These are phyloP conservation scores for Melocanna baccifera DNA, from an alignment of 176 grass and related monocot genomes.

Conservation along the genomic window DNA sequence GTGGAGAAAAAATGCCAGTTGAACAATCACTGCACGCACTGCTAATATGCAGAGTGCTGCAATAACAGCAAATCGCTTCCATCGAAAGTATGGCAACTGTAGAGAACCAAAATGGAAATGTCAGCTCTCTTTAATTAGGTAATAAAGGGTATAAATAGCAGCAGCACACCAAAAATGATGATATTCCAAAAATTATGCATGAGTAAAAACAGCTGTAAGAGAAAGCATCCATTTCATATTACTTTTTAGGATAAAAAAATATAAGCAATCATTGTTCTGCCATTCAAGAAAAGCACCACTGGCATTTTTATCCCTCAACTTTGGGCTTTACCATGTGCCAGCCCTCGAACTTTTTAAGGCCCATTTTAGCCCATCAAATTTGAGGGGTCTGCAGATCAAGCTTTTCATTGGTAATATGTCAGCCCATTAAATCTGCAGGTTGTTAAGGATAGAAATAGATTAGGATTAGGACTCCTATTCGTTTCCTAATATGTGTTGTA, in stretches of 20 bases:
- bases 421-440: neutral
- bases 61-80: slow-evolving; percentile 94
- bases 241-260: neutral
- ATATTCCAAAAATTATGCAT: slow-evolving; percentile 1
- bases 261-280: neutral
- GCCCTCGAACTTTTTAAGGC: neutral
- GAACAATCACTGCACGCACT: slow-evolving; percentile 93
- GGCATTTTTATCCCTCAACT: neutral
- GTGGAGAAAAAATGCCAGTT: slow-evolving; percentile 94
- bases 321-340: neutral
- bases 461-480: no score
- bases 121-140: slow-evolving; percentile 1
- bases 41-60: slow-evolving; percentile 91
- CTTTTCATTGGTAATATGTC: neutral
- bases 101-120: slow-evolving; percentile 24
- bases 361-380: slow-evolving; percentile 6
- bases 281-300: neutral
- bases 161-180: neutral
- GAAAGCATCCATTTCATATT: neutral
- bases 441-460: no score
- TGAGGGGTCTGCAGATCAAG: neutral
- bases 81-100: slow-evolving; percentile 81
- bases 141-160: neutral
- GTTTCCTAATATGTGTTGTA: no score
- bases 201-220: neutral